A percentile compares a stretch with the other conserved stretches of the same genome.
phyloP scores from a whole-genome alignment of 2,329 filamentous ascomycete species.

The Alternaria consortialis region DNA sequence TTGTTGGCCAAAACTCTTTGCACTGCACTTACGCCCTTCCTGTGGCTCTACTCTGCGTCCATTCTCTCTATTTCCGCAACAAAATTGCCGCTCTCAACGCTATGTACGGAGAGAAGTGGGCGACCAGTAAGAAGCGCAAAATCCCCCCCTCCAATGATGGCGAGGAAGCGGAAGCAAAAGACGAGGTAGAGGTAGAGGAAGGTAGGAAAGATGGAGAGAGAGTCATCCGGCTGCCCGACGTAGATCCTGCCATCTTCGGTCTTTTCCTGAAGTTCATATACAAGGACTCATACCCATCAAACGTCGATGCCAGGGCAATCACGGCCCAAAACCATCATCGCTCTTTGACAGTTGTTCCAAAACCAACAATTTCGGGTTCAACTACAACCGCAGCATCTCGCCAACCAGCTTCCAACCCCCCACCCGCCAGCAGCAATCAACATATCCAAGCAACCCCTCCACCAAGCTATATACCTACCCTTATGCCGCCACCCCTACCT shows the following conservation, averaged over 20 bases:
- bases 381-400: neutral
- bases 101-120: neutral
- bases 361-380: neutral
- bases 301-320: constrained; percentile 9
- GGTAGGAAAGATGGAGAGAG: neutral
- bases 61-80: constrained; percentile 19
- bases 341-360: neutral
- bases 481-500: neutral
- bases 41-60: constrained; percentile 11
- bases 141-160: neutral
- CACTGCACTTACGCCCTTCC: constrained; percentile 17
- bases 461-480: neutral
- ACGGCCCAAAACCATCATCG: neutral
- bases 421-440: no score
- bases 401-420: no score
- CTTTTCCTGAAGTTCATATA: constrained; percentile 37
- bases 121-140: constrained; percentile 24
- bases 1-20: constrained; percentile 8
- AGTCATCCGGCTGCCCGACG: constrained; percentile 8
- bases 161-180: neutral
- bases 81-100: constrained; percentile 2
- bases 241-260: constrained; percentile 26
- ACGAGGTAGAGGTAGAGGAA: neutral
- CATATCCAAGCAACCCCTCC: neutral
- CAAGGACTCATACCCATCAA: constrained; percentile 24